Evolutionary conservation across 1,284 basidiomycete genomes (phyloP).

Genomic region (Mycena sp.): DNA sequence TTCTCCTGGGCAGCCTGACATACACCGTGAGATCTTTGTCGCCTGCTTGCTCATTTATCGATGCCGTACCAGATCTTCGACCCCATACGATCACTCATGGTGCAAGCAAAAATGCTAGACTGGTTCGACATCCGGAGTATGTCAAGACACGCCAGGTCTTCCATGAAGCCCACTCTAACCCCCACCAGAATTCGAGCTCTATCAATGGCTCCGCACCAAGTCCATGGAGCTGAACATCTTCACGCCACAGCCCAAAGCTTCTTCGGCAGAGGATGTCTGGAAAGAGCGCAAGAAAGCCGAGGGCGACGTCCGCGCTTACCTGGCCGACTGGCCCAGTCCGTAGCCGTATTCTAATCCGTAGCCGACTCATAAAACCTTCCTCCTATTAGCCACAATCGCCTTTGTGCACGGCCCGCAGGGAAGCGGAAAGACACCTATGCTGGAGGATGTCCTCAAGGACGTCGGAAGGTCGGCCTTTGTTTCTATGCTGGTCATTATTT

Average conservation of each 20-base stretch:
- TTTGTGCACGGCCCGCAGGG: slow-evolving; percentile 94
- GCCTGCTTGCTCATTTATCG: slow-evolving; percentile 7
- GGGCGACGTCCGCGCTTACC: slow-evolving; percentile 71
- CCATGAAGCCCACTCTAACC: background rate
- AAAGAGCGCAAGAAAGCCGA: slow-evolving; percentile 86
- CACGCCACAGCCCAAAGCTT: slow-evolving; percentile 16
- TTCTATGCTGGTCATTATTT: no score
- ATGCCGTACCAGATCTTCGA: slow-evolving; percentile 80
- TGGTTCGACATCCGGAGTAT: slow-evolving; percentile 83
- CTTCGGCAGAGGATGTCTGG: slow-evolving; percentile 65
- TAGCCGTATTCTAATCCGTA: no score
- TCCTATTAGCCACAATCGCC: slow-evolving; percentile 58
- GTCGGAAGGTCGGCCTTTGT: slow-evolving; percentile 49
- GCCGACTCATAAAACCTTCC: no score
- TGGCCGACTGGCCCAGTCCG: slow-evolving; percentile 70
- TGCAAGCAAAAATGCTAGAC: slow-evolving; percentile 84
- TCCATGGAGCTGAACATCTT: slow-evolving; percentile 59
- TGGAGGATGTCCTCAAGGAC: slow-evolving; percentile 69
- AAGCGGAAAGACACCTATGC: slow-evolving; percentile 85
- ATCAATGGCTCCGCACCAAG: slow-evolving; percentile 73
- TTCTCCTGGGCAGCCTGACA: slow-evolving; percentile 88
- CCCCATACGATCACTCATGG: slow-evolving; percentile 87
- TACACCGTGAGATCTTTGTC: slow-evolving; percentile 77
- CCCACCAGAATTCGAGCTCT: slow-evolving; percentile 63
- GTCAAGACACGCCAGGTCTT: slow-evolving; percentile 13